A percentile compares a stretch with the other conserved stretches of the same genome.
These are phyloP conservation scores for Colletotrichum musicola DNA, from an alignment of 2,329 filamentous ascomycete species.

Conservation along the genomic window DNA sequence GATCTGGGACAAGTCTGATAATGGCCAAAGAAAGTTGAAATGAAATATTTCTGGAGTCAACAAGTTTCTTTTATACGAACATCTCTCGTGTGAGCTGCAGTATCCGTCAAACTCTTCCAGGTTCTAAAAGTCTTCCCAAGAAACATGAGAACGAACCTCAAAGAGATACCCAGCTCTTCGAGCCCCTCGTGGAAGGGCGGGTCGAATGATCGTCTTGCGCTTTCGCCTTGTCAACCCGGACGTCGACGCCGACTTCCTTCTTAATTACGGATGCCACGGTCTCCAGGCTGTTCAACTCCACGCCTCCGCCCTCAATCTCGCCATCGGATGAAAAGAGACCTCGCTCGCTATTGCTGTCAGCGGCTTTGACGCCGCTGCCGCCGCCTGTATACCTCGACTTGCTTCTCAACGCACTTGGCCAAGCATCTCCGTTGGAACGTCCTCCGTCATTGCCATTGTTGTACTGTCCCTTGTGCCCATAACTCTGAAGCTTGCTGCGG, in stretches of 20 bases:
- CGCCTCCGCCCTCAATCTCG: not conserved
- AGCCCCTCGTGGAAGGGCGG: not conserved
- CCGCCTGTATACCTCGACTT: not conserved
- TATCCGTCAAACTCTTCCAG: too few relatives aligned
- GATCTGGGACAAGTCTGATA: too few relatives aligned
- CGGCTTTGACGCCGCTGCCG: not conserved
- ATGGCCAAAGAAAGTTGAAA: too few relatives aligned
- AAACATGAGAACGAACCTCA: not conserved
- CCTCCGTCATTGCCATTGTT: not conserved
- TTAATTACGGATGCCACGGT: not conserved
- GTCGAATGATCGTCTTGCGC: not conserved
- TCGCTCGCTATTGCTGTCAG: not conserved
- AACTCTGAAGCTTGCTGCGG: slow-evolving; percentile 33
- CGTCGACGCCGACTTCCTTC: not conserved
- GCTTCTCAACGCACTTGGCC: not conserved
- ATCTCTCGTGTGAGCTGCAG: too few relatives aligned
- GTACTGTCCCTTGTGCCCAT: not conserved
- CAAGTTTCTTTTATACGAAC: too few relatives aligned
- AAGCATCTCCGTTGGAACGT: not conserved
- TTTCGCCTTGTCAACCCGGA: not conserved
- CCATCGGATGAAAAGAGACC: not conserved
- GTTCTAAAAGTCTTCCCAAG: too few relatives aligned
- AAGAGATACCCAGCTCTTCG: not conserved
- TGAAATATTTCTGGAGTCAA: too few relatives aligned
- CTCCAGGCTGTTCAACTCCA: not conserved